phyloP scores from a whole-genome alignment of 108 stramenopile genomes.

The Parietichytrium sp. region DNA sequence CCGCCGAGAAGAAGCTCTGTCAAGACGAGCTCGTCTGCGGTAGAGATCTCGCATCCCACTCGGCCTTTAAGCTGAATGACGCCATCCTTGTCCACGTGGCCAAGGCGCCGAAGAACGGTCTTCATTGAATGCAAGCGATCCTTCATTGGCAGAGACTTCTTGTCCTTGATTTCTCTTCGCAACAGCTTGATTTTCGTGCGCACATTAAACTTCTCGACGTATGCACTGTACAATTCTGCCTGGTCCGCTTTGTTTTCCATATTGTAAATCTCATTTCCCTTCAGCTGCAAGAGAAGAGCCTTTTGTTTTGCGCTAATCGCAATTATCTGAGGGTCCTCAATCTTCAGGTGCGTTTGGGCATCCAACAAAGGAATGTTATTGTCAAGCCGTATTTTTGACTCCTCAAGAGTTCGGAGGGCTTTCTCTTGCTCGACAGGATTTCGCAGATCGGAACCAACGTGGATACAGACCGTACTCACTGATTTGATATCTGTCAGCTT shows the following conservation, averaged over 20 bases:
- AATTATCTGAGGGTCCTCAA: slow-evolving; percentile 67
- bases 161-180: slow-evolving; percentile 41
- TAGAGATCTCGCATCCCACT: slow-evolving; percentile 96
- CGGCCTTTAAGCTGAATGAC: slow-evolving; percentile 96
- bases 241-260: not conserved
- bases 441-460: slow-evolving; percentile 70
- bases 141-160: slow-evolving; percentile 85
- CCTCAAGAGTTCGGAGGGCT: slow-evolving; percentile 67
- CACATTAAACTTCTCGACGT: slow-evolving; percentile 5
- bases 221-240: not conserved
- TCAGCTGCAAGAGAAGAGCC: not conserved
- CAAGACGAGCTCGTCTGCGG: slow-evolving; percentile 91
- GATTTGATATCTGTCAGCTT: slow-evolving; percentile 71
- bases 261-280: not conserved
- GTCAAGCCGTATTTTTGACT: slow-evolving; percentile 71
- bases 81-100: slow-evolving; percentile 84
- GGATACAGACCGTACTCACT: slow-evolving; percentile 77
- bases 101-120: slow-evolving; percentile 83
- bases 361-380: slow-evolving; percentile 80
- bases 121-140: slow-evolving; percentile 94
- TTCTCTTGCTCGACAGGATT: slow-evolving; percentile 64
- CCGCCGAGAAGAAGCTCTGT: slow-evolving; percentile 93
- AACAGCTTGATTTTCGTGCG: slow-evolving; percentile 22
- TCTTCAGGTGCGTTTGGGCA: slow-evolving; percentile 82
- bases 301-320: not conserved